Evolutionary conservation across 2,329 filamentous ascomycete species (phyloP).

Genomic region (Penicillium digitatum): DNA sequence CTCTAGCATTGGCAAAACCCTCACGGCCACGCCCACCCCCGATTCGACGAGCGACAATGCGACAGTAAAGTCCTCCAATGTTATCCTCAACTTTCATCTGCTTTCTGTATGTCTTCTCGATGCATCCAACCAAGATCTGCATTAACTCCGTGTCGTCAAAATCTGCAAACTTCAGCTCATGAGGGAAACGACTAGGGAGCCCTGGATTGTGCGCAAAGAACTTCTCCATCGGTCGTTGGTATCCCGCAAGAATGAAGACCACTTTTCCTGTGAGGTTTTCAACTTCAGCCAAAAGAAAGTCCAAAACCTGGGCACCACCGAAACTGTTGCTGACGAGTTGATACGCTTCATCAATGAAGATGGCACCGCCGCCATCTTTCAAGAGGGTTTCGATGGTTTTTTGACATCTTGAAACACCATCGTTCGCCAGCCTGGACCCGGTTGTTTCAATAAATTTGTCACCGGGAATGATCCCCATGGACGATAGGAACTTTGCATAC

Average conservation of each 20-base stretch:
- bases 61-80: constrained; percentile 56
- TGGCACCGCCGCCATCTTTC: constrained; percentile 59
- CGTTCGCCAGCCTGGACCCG: constrained; percentile 61
- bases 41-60: constrained; percentile 60
- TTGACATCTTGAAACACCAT: constrained; percentile 58
- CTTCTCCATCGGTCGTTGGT: constrained; percentile 68
- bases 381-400: constrained; percentile 55
- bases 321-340: constrained; percentile 59
- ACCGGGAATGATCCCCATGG: constrained; percentile 61
- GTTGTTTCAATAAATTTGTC: constrained; percentile 62
- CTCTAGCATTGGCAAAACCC: constrained; percentile 70
- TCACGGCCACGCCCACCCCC: constrained; percentile 59
- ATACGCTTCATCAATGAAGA: constrained; percentile 79
- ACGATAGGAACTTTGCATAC: constrained; percentile 63
- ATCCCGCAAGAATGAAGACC: constrained; percentile 69
- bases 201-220: constrained; percentile 74
- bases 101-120: constrained; percentile 53
- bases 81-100: constrained; percentile 61
- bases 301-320: constrained; percentile 61
- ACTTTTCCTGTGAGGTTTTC: constrained; percentile 68
- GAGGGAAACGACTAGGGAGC: constrained; percentile 64
- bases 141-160: constrained; percentile 64
- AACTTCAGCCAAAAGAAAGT: constrained; percentile 67
- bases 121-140: constrained; percentile 54
- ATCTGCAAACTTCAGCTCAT: constrained; percentile 63